These are phyloP conservation scores for Antrodiella citrinella DNA, from an alignment of 768 basidiomycete genomes.

Conservation along the genomic window DNA sequence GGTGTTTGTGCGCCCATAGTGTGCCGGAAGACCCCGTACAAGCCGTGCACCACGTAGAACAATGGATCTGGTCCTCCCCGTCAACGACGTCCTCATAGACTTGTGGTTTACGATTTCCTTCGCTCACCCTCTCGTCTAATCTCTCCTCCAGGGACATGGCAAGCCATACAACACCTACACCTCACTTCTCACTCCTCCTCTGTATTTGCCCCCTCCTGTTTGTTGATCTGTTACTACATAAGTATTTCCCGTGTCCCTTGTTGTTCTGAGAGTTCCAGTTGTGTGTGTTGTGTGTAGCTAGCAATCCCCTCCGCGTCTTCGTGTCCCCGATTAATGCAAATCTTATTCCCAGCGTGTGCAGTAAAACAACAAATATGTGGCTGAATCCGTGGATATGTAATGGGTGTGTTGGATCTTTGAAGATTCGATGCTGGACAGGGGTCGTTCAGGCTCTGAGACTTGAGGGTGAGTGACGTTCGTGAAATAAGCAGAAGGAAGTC, in stretches of 20 bases:
- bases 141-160: not conserved
- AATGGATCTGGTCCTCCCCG: slow-evolving; percentile 64
- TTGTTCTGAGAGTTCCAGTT: no score
- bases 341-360: not conserved
- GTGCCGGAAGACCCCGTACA: slow-evolving; percentile 62
- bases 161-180: not conserved
- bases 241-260: no score
- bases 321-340: not conserved
- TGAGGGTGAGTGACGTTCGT: no score
- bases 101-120: not conserved
- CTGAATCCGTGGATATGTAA: no score
- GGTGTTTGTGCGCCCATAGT: slow-evolving; percentile 29
- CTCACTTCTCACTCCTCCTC: not conserved
- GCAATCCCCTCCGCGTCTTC: not conserved
- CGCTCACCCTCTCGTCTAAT: not conserved
- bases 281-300: no score
- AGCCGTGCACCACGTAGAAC: slow-evolving; percentile 56
- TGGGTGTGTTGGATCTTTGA: no score
- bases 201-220: not conserved
- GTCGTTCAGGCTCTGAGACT: no score
- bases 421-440: no score
- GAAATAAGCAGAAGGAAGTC: no score
- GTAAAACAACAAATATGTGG: not conserved
- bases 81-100: not conserved
- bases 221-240: no score